Evolutionary conservation across 208 protist genomes (phyloP), one percentile per base, ranked within the genome.

Genomic region (Acanthamoeba royreba): DNA sequence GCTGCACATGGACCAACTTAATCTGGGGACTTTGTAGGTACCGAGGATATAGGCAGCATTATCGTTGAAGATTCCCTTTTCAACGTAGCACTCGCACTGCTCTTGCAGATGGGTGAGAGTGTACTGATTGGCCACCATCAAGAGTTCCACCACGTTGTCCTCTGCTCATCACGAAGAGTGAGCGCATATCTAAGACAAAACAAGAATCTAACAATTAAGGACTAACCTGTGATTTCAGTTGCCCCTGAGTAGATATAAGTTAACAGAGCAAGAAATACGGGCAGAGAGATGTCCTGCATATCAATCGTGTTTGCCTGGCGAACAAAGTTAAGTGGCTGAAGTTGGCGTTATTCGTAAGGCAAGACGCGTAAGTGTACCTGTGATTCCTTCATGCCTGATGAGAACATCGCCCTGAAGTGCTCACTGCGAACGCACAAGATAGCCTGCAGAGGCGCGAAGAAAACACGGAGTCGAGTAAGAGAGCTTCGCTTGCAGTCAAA

Each of bases 391-490:
- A 89, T 89, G 81, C 81, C 81, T 33, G 81, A 89, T 1, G 81
- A 66, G 52, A 89, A 89, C 52, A 89, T 55, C 31, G 81, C 81
- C 5, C 81, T 28, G 52, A 89, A 89, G 81, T 89, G 81, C 31
- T 55, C 45, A 33, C 49, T 66, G 4, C 81, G 81, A 0, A 31
- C 81, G 81, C 81, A 89, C 4, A 89, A 45, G 11, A 86, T 86
- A 22, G 77, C 63, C 63, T 74, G 55, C n/a, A n/a, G n/a, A n/a
- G n/a, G n/a, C n/a, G n/a, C 55, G 55, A 8, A 28, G 25, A 5
- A 69, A 69, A 69, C 19, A 69, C 28, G 17, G 38, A 33, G 58
- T 28, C 58, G 9, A 8, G 58, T 8, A 69, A 31, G 58, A n/a
- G n/a, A n/a, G n/a, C n/a, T n/a, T n/a, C n/a, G n/a, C n/a, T n/a